A percentile compares a stretch with the other conserved stretches of the same genome.
These are phyloP conservation scores for Bombardia bombarda DNA, from an alignment of 495 filamentous ascomycete genomes.

Conservation along the genomic window DNA sequence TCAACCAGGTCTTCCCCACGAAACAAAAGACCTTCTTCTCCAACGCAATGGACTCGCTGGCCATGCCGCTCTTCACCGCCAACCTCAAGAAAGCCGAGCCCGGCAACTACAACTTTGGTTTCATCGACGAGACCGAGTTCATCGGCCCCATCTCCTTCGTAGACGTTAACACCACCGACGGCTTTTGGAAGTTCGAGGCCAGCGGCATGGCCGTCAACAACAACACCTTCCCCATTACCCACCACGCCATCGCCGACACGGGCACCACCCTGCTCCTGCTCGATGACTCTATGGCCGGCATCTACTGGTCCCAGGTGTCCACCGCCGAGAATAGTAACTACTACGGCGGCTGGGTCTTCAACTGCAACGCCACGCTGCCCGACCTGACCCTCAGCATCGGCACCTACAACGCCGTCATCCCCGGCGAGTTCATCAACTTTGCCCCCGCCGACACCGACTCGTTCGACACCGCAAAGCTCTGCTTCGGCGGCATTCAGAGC, in stretches of 20 bases:
- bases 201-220: conserved; percentile 47
- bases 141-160: conserved; percentile 52
- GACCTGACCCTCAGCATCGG: conserved; percentile 51
- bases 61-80: conserved; percentile 62
- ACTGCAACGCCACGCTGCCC: conserved; percentile 27
- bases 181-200: conserved; percentile 68
- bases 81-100: conserved; percentile 50
- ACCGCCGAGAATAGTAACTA: conserved; percentile 40
- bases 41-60: conserved; percentile 54
- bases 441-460: conserved; percentile 35
- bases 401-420: conserved; percentile 46
- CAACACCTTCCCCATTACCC: conserved; percentile 8
- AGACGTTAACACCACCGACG: conserved; percentile 50
- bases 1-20: conserved; percentile 63
- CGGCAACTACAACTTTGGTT: conserved; percentile 24
- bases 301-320: conserved; percentile 60
- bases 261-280: conserved; percentile 72
- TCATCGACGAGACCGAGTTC: conserved; percentile 42
- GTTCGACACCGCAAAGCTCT: conserved; percentile 36
- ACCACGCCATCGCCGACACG: conserved; percentile 48
- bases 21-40: conserved; percentile 67
- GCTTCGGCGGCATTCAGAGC: conserved; percentile 62
- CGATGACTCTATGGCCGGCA: conserved; percentile 44
- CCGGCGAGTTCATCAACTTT: conserved; percentile 55
- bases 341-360: conserved; percentile 44